Conservation (phyloP, 1,284 basidiomycete species). For the Cutaneotrichosporon spelunceum region DNA sequence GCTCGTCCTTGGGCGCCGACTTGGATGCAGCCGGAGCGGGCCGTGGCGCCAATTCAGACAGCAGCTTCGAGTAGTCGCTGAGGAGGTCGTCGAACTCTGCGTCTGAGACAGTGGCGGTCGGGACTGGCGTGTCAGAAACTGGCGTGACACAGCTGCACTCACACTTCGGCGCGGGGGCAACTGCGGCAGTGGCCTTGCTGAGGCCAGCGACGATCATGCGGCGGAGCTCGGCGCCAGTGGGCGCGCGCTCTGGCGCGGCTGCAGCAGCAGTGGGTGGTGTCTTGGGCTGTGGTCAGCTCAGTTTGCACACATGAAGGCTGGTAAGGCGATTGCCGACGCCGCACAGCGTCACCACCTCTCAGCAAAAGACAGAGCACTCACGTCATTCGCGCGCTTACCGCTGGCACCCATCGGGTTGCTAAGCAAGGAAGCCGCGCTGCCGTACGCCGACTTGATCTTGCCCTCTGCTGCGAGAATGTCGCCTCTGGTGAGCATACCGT, state of each 20-base stretch:
- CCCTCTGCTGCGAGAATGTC: slow-evolving; percentile 79
- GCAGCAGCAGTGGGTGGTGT: slow-evolving; percentile 16
- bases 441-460: slow-evolving; percentile 61
- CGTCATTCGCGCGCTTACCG: slow-evolving; percentile 39
- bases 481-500: slow-evolving; percentile 87
- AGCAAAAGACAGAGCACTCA: slow-evolving; percentile 19
- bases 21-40: slow-evolving; percentile 26
- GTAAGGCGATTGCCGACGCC: background rate
- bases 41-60: slow-evolving; percentile 37
- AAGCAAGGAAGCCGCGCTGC: slow-evolving; percentile 70
- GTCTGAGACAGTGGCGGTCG: slow-evolving; percentile 22
- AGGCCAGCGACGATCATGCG: slow-evolving; percentile 68
- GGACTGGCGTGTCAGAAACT: slow-evolving; percentile 18
- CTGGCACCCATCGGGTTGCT: slow-evolving; percentile 41
- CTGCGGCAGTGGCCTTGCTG: slow-evolving; percentile 58
- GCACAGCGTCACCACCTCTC: background rate
- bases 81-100: slow-evolving; percentile 48
- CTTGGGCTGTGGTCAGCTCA: slow-evolving; percentile 24
- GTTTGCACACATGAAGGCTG: background rate
- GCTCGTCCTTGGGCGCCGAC: slow-evolving; percentile 41
- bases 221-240: slow-evolving; percentile 68
- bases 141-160: slow-evolving; percentile 24
- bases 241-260: slow-evolving; percentile 50
- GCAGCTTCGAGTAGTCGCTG: slow-evolving; percentile 43
- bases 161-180: slow-evolving; percentile 32